These are phyloP conservation scores for Pholiota molesta DNA, from an alignment of 768 basidiomycete species.

Conservation along the genomic window DNA sequence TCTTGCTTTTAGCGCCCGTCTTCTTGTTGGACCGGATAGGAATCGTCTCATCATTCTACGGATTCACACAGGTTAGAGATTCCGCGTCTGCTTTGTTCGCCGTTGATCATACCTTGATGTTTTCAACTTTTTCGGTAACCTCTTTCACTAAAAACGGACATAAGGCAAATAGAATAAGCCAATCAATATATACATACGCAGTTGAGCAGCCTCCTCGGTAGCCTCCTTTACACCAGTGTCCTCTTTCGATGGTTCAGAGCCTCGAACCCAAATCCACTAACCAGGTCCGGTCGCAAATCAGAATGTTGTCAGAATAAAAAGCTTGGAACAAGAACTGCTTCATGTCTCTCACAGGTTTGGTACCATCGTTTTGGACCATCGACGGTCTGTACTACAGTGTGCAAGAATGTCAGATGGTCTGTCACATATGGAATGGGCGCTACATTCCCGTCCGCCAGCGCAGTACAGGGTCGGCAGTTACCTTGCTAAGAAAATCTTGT, in stretches of 20 bases:
- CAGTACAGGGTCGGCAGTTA: conserved; percentile 15
- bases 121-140: conserved; percentile 57
- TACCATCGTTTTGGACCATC: conserved; percentile 79
- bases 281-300: not conserved
- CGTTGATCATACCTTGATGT: conserved; percentile 52
- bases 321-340: not conserved
- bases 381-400: conserved; percentile 65
- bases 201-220: conserved; percentile 43
- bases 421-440: conserved; percentile 1
- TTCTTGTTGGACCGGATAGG: conserved; percentile 73
- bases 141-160: conserved; percentile 49
- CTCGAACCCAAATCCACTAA: conserved; percentile 72
- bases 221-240: conserved; percentile 35
- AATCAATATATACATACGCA: conserved; percentile 38
- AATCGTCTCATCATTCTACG: conserved; percentile 65
- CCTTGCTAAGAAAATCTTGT: conserved; percentile 60
- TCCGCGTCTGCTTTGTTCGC: not conserved
- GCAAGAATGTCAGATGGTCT: not conserved
- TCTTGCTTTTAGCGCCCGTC: conserved; percentile 73
- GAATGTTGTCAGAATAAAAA: not conserved
- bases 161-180: not conserved
- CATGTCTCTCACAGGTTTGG: conserved; percentile 58
- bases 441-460: not conserved
- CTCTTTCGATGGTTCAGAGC: conserved; percentile 25
- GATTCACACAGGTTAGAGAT: not conserved